Evolutionary conservation across 805 yeast genomes (phyloP).

Genomic region (Zygosaccharomyces kombuchaensis): DNA sequence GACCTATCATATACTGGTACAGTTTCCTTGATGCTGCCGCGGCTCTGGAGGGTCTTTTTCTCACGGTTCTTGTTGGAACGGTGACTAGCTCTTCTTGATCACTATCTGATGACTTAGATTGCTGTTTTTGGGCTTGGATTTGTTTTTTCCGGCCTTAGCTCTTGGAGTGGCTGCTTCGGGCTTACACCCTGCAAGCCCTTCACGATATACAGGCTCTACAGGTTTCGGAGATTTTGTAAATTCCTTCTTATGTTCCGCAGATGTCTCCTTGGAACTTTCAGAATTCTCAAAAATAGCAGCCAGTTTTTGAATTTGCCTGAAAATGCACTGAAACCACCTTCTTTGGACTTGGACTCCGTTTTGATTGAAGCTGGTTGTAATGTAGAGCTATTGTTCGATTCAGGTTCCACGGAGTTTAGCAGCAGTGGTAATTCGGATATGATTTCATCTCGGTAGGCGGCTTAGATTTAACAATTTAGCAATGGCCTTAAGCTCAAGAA

Average conservation of each 20-base stretch:
- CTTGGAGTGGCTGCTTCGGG: neutral
- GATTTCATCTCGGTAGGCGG: slow-evolving; percentile 23
- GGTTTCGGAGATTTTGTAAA: neutral
- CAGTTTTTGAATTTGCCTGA: slow-evolving; percentile 32
- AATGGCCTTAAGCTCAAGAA: slow-evolving; percentile 26
- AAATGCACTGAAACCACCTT: slow-evolving; percentile 24
- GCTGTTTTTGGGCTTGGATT: neutral
- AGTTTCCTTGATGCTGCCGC: slow-evolving; percentile 13
- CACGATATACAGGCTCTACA: neutral
- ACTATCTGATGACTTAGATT: neutral
- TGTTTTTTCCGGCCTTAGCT: neutral
- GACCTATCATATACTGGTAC: slow-evolving; percentile 20
- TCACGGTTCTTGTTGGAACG: slow-evolving; percentile 15
- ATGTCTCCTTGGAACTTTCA: slow-evolving; percentile 3
- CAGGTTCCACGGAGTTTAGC: neutral
- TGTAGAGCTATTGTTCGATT: slow-evolving; percentile 1
- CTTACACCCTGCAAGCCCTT: neutral
- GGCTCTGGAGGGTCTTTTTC: slow-evolving; percentile 22
- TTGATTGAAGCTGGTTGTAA: slow-evolving; percentile 9
- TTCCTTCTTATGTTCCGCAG: neutral
- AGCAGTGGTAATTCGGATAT: slow-evolving; percentile 15
- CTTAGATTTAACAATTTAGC: slow-evolving; percentile 21
- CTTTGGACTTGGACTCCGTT: slow-evolving; percentile 13
- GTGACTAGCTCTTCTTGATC: slow-evolving; percentile 6
- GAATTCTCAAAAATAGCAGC: slow-evolving; percentile 28